Evolutionary conservation across 345 rosid genomes (phyloP).

Genomic region (Eucalyptus coolabah): DNA sequence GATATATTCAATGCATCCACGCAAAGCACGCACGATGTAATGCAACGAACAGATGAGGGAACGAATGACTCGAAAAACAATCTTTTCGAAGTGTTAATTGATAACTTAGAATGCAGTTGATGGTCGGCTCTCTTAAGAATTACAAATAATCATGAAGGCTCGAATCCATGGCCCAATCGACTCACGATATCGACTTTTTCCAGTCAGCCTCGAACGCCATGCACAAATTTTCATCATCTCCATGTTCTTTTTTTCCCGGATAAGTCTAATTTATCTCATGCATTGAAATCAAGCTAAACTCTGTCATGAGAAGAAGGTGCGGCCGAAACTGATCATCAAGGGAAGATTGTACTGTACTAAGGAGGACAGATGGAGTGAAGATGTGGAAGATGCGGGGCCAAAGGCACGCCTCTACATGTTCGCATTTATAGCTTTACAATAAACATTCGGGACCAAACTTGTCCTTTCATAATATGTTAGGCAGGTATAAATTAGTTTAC

Average conservation of each 20-base stretch:
- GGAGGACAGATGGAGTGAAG: neutral
- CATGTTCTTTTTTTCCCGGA: neutral
- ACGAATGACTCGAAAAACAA: neutral
- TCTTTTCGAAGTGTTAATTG: rapidly evolving
- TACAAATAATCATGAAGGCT: neutral
- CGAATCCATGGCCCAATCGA: rapidly evolving
- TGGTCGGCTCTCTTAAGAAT: neutral
- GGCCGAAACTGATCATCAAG: neutral
- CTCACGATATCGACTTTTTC: neutral
- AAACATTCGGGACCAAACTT: neutral
- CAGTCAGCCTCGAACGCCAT: neutral
- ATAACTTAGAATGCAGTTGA: neutral
- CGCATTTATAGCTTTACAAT: neutral
- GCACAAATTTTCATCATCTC: neutral
- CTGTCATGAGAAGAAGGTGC: neutral
- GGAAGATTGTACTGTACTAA: neutral
- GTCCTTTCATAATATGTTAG: neutral
- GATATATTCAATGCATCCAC: neutral
- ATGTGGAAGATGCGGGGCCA: neutral
- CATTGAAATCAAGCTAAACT: neutral
- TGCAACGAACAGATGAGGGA: neutral
- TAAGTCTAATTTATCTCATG: neutral
- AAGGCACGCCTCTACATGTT: neutral
- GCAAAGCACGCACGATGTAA: neutral
- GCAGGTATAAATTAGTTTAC: neutral